Conservation (phyloP, 345 rosid species). For the Anastatica hierochuntica region DNA sequence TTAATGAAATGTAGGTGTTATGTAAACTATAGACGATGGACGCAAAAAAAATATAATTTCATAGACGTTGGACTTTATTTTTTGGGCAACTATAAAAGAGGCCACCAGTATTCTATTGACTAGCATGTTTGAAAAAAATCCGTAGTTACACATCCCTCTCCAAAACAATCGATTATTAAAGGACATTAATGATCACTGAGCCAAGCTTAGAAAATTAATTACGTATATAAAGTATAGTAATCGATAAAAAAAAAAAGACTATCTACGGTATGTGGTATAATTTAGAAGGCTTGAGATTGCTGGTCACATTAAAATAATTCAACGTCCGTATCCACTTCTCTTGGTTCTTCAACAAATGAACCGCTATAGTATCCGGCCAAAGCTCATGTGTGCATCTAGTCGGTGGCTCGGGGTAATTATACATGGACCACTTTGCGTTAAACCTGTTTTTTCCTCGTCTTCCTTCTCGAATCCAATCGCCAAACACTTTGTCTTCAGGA, state of each 20-base stretch:
- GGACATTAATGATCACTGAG: slow-evolving; percentile 3
- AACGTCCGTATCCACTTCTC: slow-evolving; percentile 64
- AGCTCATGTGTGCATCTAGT: slow-evolving; percentile 64
- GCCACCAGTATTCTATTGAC: neutral
- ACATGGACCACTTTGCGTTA: slow-evolving; percentile 87
- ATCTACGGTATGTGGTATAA: slow-evolving; percentile 55
- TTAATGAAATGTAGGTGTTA: no score
- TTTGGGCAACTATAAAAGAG: neutral
- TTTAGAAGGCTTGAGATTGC: slow-evolving; percentile 71
- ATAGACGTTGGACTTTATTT: no score
- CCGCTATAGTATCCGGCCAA: slow-evolving; percentile 66
- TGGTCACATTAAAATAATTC: slow-evolving; percentile 58
- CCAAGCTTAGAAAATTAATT: neutral
- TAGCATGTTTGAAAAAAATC: neutral
- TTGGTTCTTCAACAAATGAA: slow-evolving; percentile 73
- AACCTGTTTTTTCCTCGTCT: slow-evolving; percentile 47
- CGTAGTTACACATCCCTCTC: neutral
- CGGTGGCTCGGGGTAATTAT: slow-evolving; percentile 57
- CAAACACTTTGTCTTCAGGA: slow-evolving; percentile 64
- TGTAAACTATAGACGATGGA: no score
- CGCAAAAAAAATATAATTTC: no score
- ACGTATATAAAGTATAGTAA: slow-evolving; percentile 3
- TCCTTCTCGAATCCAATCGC: slow-evolving; percentile 69
- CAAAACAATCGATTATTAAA: neutral
- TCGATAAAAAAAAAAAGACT: neutral